These are phyloP conservation scores for Aphanocladium album DNA, from an alignment of 2,329 filamentous ascomycete species.

Conservation along the genomic window DNA sequence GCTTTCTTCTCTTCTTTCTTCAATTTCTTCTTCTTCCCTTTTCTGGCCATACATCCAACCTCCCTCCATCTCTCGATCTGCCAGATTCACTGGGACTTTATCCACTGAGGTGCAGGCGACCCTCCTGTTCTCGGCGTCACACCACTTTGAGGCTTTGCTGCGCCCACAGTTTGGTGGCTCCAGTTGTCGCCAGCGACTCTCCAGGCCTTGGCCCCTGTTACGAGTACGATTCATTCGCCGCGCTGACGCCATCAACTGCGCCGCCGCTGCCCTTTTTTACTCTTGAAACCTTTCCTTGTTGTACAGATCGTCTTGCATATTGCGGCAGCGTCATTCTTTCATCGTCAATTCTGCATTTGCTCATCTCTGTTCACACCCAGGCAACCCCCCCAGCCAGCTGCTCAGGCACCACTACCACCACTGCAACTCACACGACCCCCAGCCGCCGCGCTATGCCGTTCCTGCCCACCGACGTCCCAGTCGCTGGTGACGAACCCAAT, in stretches of 20 bases:
- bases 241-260: too few relatives aligned
- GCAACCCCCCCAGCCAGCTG: neutral
- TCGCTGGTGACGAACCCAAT: neutral
- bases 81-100: neutral
- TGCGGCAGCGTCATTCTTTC: neutral
- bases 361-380: neutral
- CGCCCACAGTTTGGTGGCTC: neutral
- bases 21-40: too few relatives aligned
- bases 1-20: too few relatives aligned
- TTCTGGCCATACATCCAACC: too few relatives aligned
- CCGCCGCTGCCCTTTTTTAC: neutral
- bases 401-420: neutral
- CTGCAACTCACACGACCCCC: neutral
- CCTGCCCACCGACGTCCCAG: neutral
- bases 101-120: neutral
- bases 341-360: neutral
- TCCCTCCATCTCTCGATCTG: neutral
- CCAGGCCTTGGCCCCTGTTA: neutral
- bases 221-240: neutral
- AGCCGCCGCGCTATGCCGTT: slow-evolving; percentile 2
- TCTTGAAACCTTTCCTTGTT: neutral
- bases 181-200: neutral
- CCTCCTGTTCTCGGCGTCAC: neutral
- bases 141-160: neutral
- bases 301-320: neutral